Base-by-base conservation (phyloP, 257 asterid genomes). In the Hygrophila difformis region DNA sequence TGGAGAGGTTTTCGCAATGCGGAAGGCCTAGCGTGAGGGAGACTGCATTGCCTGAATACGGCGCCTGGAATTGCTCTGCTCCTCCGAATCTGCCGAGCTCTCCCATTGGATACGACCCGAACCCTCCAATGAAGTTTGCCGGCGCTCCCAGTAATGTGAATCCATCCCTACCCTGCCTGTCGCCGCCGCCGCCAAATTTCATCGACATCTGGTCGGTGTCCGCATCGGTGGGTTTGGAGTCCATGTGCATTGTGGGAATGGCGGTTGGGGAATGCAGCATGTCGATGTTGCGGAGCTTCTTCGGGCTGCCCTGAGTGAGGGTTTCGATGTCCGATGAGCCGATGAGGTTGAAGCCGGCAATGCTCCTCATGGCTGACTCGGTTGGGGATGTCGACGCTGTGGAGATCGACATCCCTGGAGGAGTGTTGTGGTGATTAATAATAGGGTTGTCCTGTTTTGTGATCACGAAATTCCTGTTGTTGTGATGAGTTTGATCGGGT, bases 21-120 rank as follows among this genome's bases (percentile, higher is more conserved):
- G 94, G 98, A 17, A 89, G 88, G 41, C 94, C 98, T 14, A 89
- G 49, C 2, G 98, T 85, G 3, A 89, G 93, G 3, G 96, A 85
- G 10, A 88, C 97, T 0, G 78, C 88, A 9, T 77, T 84, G 3
- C 76, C 82, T 0, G 94, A 71, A 51, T 76, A 88, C 1, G 95
- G 71, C 1, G 72, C 55, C 33, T 84, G 84, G 73, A 81, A 89
- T 35, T 73, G 85, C 31, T 84, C 84, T 0, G 84, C 45, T 6
- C 77, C 45, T 6, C 77, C 74, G 48, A 73, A 87, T 49, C 97
- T 40, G 11, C 92, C 92, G 2, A 84, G 70, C 21, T 87, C 93
- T 0, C 66, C 82, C 2, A 84, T 84, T 0, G 95, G 84, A 71
- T 80, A 84, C 0, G 92, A 68, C 5, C 93, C 93, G 43, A 87